Evolutionary conservation across 1,284 basidiomycete genomes (phyloP).

Genomic region (Irpex rosettiformis): DNA sequence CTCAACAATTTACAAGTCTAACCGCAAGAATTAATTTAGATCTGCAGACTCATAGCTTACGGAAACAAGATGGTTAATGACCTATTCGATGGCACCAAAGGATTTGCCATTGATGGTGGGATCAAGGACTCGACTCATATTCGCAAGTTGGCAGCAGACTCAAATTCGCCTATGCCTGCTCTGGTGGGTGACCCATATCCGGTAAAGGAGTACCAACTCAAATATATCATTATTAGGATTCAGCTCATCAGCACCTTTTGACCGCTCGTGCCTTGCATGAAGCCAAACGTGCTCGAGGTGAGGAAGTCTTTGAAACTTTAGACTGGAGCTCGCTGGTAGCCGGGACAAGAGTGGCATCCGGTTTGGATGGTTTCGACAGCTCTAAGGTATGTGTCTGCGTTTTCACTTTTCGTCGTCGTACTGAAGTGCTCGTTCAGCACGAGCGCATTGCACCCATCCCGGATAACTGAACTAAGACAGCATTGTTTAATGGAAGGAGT

Average conservation of each 20-base stretch:
- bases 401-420: neutral
- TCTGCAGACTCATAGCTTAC: slow-evolving; percentile 51
- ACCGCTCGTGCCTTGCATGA: slow-evolving; percentile 71
- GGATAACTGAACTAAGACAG: neutral
- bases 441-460: slow-evolving; percentile 5
- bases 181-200: slow-evolving; percentile 33
- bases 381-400: slow-evolving; percentile 29
- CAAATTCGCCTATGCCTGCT: slow-evolving; percentile 78
- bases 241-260: slow-evolving; percentile 75
- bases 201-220: too few relatives aligned
- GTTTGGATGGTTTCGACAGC: slow-evolving; percentile 59
- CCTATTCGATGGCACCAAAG: slow-evolving; percentile 72
- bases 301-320: slow-evolving; percentile 45
- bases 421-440: slow-evolving; percentile 1
- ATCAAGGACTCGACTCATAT: slow-evolving; percentile 80
- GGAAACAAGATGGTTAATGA: slow-evolving; percentile 67
- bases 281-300: slow-evolving; percentile 42
- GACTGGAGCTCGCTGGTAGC: slow-evolving; percentile 77
- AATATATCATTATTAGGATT: slow-evolving; percentile 40
- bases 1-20: slow-evolving; percentile 10
- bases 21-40: slow-evolving; percentile 12
- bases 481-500: neutral
- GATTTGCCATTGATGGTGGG: slow-evolving; percentile 89
- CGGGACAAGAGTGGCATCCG: slow-evolving; percentile 65
- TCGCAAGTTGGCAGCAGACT: slow-evolving; percentile 53